These are phyloP conservation scores for Pterulicium gracile DNA, from an alignment of 1,284 basidiomycete genomes.

Conservation along the genomic window DNA sequence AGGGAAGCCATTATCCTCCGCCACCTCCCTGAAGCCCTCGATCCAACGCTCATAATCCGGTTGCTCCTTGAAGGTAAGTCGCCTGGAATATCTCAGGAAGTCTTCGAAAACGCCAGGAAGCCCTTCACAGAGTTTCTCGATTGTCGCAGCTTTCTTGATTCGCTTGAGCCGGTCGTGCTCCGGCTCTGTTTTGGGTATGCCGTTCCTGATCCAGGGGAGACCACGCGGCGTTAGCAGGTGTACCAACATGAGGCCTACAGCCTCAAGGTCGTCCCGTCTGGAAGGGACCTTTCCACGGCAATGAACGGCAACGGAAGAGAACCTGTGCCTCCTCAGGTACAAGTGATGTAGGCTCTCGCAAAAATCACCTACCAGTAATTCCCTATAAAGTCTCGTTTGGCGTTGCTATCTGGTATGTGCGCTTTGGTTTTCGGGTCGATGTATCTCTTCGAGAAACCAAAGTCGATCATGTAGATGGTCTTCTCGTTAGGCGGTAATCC, in stretches of 20 bases:
- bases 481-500: slow-evolving; percentile 46
- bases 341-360: too few relatives aligned
- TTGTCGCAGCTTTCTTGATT: slow-evolving; percentile 43
- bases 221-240: slow-evolving; percentile 68
- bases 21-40: slow-evolving; percentile 46
- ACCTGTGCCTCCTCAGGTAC: too few relatives aligned
- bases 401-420: slow-evolving; percentile 58
- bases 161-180: slow-evolving; percentile 52
- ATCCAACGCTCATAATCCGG: slow-evolving; percentile 60
- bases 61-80: slow-evolving; percentile 50
- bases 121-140: slow-evolving; percentile 60
- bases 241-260: slow-evolving; percentile 64
- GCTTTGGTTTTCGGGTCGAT: slow-evolving; percentile 49
- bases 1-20: slow-evolving; percentile 43
- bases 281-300: slow-evolving; percentile 66
- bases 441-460: slow-evolving; percentile 69
- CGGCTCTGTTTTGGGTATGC: slow-evolving; percentile 54
- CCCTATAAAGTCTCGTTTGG: slow-evolving; percentile 62
- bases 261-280: slow-evolving; percentile 66
- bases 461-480: slow-evolving; percentile 71
- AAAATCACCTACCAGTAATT: slow-evolving; percentile 76
- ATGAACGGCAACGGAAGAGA: slow-evolving; percentile 53
- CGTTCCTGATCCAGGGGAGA: slow-evolving; percentile 65
- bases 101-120: slow-evolving; percentile 64
- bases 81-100: slow-evolving; percentile 58